Evolutionary conservation across 805 yeast species (phyloP).

Genomic region (Peterozyma toletana): DNA sequence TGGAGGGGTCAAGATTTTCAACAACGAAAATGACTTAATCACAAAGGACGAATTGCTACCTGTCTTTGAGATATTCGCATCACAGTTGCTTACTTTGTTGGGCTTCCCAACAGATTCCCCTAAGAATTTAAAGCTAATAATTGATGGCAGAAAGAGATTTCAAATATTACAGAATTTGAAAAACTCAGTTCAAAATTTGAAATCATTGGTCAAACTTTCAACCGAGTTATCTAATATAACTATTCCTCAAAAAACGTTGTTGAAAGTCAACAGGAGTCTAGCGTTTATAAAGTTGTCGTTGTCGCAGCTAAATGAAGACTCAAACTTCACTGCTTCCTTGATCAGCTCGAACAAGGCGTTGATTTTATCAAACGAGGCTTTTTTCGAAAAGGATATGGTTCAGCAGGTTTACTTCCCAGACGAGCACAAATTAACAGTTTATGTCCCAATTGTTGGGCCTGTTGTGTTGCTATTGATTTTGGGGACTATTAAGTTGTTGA

Average conservation of each 20-base stretch:
- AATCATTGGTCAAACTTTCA: conserved; percentile 65
- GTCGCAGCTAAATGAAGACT: conserved; percentile 19
- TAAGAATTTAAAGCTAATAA: conserved; percentile 51
- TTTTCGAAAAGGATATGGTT: conserved; percentile 91
- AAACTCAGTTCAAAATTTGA: conserved; percentile 60
- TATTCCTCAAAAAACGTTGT: conserved; percentile 65
- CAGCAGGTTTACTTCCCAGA: conserved; percentile 93
- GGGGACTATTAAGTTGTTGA: conserved; percentile 39
- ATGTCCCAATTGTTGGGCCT: conserved; percentile 87
- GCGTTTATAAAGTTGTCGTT: conserved; percentile 30
- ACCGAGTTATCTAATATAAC: conserved; percentile 71
- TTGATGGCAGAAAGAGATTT: conserved; percentile 60
- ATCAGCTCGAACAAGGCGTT: conserved; percentile 32
- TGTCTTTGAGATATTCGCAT: conserved; percentile 59
- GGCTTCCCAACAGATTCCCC: conserved; percentile 56
- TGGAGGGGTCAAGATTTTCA: conserved; percentile 66
- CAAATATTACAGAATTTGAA: conserved; percentile 51
- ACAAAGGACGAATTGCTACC: conserved; percentile 41
- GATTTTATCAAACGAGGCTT: conserved; percentile 62
- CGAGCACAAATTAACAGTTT: conserved; percentile 92
- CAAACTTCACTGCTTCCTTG: conserved; percentile 31
- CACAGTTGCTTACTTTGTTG: conserved; percentile 65
- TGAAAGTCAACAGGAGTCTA: conserved; percentile 49
- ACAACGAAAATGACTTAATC: conserved; percentile 29
- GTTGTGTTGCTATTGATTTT: conserved; percentile 54